These are phyloP conservation scores for Adansonia rubrostipa DNA, from an alignment of 441 rosid species.

Conservation along the genomic window DNA sequence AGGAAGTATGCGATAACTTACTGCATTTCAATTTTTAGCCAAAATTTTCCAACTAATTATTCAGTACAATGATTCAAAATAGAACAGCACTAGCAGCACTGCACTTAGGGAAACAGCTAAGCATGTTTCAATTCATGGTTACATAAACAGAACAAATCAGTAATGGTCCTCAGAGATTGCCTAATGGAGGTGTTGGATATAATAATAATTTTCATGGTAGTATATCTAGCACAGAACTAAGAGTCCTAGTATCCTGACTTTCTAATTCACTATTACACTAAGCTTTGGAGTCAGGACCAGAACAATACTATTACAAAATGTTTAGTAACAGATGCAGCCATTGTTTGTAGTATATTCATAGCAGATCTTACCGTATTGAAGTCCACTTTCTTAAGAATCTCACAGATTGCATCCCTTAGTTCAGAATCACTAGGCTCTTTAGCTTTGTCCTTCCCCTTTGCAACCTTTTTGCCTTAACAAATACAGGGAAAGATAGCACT, in stretches of 20 bases:
- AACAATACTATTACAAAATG: background rate
- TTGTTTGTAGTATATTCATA: background rate
- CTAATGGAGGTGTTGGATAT: background rate
- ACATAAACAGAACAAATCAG: background rate
- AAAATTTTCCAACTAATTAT: background rate
- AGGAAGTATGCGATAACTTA: background rate
- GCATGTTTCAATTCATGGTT: background rate
- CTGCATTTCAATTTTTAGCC: background rate
- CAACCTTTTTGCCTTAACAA: constrained; percentile 53
- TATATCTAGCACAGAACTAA: background rate
- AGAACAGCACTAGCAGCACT: background rate
- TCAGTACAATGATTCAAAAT: background rate
- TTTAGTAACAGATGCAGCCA: background rate
- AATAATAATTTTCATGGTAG: background rate
- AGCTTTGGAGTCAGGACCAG: background rate
- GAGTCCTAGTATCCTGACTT: background rate
- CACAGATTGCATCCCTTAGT: constrained; percentile 72
- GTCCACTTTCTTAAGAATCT: constrained; percentile 82
- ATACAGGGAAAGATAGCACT: background rate
- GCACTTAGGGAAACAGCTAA: background rate
- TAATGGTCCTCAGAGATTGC: background rate
- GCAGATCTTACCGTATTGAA: constrained; percentile 74
- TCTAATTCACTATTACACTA: background rate
- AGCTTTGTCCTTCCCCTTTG: constrained; percentile 62
- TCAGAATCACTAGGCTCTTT: constrained; percentile 61